Base-by-base conservation (phyloP, 2,329 filamentous ascomycete genomes). In the Nemania sp. region DNA sequence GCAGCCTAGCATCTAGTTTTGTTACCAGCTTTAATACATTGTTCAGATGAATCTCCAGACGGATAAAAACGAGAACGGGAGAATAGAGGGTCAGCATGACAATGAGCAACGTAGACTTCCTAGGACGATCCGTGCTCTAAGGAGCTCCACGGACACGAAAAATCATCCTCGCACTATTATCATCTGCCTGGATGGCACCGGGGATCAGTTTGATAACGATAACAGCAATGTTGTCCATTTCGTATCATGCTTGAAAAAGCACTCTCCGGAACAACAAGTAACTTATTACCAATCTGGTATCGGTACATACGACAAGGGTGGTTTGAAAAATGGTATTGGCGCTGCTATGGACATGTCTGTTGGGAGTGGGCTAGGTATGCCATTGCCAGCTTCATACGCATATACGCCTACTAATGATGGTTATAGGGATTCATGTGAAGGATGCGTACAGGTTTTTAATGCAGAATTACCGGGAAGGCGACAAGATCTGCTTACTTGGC, bases 141-240 rank as follows among this genome's bases (percentile, higher is more conserved):
- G 32, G 54, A 49, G 60, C 22, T 15, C 47, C 2, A 45, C 41
- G 20, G 65, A 66, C 41, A 29, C 29, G 24, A 54, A 53, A 18
- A 20, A 65, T 43, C 66, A 68, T 43, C 62, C 62, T 32, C 68
- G 62, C 29, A 70, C 68, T 13, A 52, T 70, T 15, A 52, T 70
- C 53, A 66, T 70, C 29, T 70, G 68, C 27, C 62, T 70, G 15
- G 68, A 70, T 56, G 68, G 68, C 11, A 70, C 68, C 4, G 68
- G 68, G n/a, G 65, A 68, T 32, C 68, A 70, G 43, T 70, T 70
- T 41, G 65, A 70, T 47, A 66, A 70, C 22, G 68, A 70, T 18
- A 70, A 70, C 13, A 70, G 68, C 32, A 70, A 70, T 26, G 62
- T 68, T 18, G 68, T 70, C 20, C 65, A 70, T 51, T 70, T 70